Evolutionary conservation across 2,329 filamentous ascomycete species (phyloP).

Genomic region (Lasiodiplodia sp.): DNA sequence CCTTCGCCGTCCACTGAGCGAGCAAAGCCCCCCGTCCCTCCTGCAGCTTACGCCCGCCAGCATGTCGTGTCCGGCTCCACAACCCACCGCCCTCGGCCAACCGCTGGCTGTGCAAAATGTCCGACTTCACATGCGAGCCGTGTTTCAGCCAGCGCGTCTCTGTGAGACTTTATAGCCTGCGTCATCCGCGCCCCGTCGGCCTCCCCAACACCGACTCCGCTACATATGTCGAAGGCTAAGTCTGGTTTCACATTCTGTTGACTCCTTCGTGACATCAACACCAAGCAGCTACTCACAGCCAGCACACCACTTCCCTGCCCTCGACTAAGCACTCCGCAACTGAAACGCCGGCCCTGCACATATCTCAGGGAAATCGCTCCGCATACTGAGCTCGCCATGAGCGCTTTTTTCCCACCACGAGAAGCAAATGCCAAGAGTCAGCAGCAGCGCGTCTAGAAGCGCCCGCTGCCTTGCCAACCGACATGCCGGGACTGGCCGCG

Average conservation of each 20-base stretch:
- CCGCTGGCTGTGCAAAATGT: constrained; percentile 17
- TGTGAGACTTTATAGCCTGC: constrained; percentile 27
- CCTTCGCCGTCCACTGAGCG: neutral
- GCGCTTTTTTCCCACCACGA: neutral
- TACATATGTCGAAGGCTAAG: no score
- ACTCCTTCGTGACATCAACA: constrained; percentile 9
- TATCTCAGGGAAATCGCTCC: neutral
- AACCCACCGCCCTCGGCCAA: constrained; percentile 12
- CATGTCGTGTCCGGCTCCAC: constrained; percentile 20
- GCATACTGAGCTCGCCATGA: neutral
- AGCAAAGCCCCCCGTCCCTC: neutral
- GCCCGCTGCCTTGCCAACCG: neutral
- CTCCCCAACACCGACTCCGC: constrained; percentile 8
- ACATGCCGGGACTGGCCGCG: neutral
- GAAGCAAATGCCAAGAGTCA: constrained; percentile 15
- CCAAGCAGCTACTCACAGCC: neutral
- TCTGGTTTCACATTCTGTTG: constrained; percentile 8
- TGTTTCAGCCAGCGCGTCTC: constrained; percentile 22
- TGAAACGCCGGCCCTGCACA: constrained; percentile 9
- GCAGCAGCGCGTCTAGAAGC: constrained; percentile 5
- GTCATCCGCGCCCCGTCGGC: constrained; percentile 6
- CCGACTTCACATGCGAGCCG: constrained; percentile 1
- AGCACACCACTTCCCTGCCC: neutral
- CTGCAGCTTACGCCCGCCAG: constrained; percentile 9
- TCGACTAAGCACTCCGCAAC: neutral